Percentiles rank a stretch among this genome's conserved stretches.
These are phyloP conservation scores for Cephaloascus fragrans DNA, from an alignment of 805 yeast genomes.

Conservation along the genomic window DNA sequence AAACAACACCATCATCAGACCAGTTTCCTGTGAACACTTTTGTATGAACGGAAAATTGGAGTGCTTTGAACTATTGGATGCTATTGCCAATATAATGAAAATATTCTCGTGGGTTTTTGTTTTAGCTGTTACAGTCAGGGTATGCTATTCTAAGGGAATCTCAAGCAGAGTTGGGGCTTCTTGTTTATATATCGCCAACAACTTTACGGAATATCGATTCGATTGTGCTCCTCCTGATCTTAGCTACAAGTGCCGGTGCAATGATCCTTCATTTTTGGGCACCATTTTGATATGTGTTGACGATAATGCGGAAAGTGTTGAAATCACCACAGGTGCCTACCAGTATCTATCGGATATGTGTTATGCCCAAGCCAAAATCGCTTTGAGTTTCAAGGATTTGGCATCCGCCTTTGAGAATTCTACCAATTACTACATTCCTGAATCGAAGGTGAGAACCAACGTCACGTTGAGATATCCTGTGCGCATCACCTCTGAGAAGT, in stretches of 20 bases:
- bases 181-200: conserved; percentile 21
- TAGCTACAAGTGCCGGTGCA: conserved; percentile 22
- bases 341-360: conserved; percentile 22
- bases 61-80: too few species aligned
- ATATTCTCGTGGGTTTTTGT: not conserved
- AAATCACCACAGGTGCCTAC: conserved; percentile 17
- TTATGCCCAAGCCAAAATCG: conserved; percentile 16
- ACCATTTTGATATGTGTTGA: conserved; percentile 25
- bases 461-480: conserved; percentile 15
- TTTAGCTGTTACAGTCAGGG: not conserved
- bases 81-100: too few species aligned
- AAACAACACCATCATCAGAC: too few species aligned
- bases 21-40: too few species aligned
- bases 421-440: conserved; percentile 9
- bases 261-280: conserved; percentile 19
- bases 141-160: conserved; percentile 11
- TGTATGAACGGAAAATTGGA: too few species aligned
- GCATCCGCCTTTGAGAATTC: conserved; percentile 16
- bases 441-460: conserved; percentile 4
- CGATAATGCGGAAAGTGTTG: conserved; percentile 12
- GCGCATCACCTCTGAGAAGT: conserved; percentile 10
- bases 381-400: conserved; percentile 15
- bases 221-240: conserved; percentile 20
- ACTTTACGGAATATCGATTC: conserved; percentile 19
- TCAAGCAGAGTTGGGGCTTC: conserved; percentile 24